Evolutionary conservation across 495 filamentous ascomycete species (phyloP).

Genomic region (Aspergillus cristatus): DNA sequence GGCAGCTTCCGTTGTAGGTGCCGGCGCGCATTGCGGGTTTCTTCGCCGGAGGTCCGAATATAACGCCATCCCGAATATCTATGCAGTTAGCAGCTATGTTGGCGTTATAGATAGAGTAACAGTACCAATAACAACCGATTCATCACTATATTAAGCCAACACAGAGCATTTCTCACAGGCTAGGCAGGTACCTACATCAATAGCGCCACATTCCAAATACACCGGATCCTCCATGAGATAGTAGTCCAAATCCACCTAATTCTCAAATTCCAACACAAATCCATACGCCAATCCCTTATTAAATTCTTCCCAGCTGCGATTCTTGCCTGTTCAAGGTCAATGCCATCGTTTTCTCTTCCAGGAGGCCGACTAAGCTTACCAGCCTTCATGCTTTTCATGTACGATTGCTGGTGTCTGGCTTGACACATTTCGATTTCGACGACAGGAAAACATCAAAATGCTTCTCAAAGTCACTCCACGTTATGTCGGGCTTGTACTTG

Average conservation of each 20-base stretch:
- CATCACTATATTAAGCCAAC: too few relatives aligned
- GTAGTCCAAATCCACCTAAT: slow-evolving; percentile 6
- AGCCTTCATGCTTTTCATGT: slow-evolving; percentile 4
- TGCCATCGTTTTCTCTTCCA: too few relatives aligned
- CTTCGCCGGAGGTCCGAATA: slow-evolving; percentile 1
- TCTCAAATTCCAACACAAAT: slow-evolving; percentile 10
- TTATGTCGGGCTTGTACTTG: slow-evolving; percentile 2
- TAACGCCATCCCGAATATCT: slow-evolving; percentile 1
- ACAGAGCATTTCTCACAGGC: too few relatives aligned
- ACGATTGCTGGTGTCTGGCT: background rate
- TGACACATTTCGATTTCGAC: background rate
- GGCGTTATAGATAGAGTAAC: too few relatives aligned
- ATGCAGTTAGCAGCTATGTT: background rate
- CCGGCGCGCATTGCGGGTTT: background rate
- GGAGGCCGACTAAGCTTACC: too few relatives aligned
- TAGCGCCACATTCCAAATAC: slow-evolving; percentile 2
- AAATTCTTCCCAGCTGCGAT: background rate
- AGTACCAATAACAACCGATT: too few relatives aligned
- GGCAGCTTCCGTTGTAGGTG: slow-evolving; percentile 37
- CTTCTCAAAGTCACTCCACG: slow-evolving; percentile 3
- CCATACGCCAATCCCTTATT: slow-evolving; percentile 4
- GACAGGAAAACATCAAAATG: slow-evolving; percentile 3
- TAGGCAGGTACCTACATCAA: too few relatives aligned
- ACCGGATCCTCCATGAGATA: slow-evolving; percentile 5
- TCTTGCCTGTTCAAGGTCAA: background rate